These are phyloP conservation scores for Toxoplasma gondii DNA, from an alignment of 169 alveolate species.

Conservation along the genomic window DNA sequence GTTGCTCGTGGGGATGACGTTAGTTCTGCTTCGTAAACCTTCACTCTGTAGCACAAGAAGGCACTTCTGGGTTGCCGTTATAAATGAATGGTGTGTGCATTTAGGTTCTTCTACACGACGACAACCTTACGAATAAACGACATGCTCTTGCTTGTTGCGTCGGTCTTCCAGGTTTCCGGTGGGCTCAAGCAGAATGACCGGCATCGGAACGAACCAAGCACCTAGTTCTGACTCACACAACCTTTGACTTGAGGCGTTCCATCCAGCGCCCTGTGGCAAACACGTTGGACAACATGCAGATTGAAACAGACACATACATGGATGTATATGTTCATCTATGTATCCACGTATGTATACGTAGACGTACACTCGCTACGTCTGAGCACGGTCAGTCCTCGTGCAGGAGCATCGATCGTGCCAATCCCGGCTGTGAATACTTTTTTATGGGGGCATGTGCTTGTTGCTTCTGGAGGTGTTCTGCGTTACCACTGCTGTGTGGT, in stretches of 20 bases:
- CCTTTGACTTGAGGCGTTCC: background rate
- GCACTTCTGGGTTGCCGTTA: too few species aligned
- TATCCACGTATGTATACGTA: background rate
- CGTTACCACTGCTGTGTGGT: background rate
- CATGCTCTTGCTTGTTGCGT: background rate
- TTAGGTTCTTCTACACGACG: background rate
- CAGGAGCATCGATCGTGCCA: background rate
- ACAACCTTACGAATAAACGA: background rate
- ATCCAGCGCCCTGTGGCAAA: conserved; percentile 17
- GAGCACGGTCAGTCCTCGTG: background rate
- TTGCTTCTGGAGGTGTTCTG: too few species aligned
- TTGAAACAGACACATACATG: background rate
- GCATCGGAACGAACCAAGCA: background rate
- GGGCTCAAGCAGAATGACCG: background rate
- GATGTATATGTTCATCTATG: background rate
- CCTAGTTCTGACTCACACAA: conserved; percentile 5
- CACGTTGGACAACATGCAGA: background rate
- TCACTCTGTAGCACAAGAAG: too few species aligned
- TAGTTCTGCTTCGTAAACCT: too few species aligned
- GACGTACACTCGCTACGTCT: background rate
- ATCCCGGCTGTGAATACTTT: too few species aligned
- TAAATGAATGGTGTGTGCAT: too few species aligned
- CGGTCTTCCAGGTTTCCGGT: background rate
- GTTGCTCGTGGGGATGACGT: too few species aligned
- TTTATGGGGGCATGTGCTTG: too few species aligned